Evolutionary conservation across 2,329 filamentous ascomycete species (phyloP).

Genomic region (Fusarium sp.): DNA sequence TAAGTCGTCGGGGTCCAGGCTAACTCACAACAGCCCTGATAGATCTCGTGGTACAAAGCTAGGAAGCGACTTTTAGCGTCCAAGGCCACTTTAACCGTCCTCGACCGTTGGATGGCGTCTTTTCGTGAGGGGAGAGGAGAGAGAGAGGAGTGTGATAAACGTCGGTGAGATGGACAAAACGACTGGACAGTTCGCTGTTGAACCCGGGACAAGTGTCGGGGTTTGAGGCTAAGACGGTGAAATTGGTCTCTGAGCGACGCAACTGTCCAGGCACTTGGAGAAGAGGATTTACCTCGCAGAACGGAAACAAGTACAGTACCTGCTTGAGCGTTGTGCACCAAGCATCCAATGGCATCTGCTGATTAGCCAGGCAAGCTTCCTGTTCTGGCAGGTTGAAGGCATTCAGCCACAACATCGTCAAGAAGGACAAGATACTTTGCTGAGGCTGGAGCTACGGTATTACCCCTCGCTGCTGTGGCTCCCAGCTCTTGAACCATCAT

Average conservation of each 20-base stretch:
- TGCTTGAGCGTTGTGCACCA: slow-evolving; percentile 22
- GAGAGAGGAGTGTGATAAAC: slow-evolving; percentile 13
- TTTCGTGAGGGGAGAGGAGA: neutral
- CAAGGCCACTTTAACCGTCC: slow-evolving; percentile 5
- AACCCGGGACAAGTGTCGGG: neutral
- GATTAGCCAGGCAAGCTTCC: slow-evolving; percentile 35
- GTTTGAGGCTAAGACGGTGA: neutral
- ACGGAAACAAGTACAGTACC: neutral
- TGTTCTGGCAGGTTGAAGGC: slow-evolving; percentile 39
- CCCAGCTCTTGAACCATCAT: slow-evolving; percentile 6
- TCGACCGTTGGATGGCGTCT: slow-evolving; percentile 7
- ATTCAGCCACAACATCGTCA: slow-evolving; percentile 32
- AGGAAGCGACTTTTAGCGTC: slow-evolving; percentile 14
- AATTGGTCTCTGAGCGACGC: neutral
- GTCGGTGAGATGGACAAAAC: slow-evolving; percentile 23
- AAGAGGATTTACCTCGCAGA: slow-evolving; percentile 12
- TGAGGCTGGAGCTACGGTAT: slow-evolving; percentile 19
- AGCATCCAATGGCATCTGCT: slow-evolving; percentile 38
- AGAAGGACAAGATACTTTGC: slow-evolving; percentile 1
- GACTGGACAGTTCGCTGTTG: neutral
- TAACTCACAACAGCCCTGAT: slow-evolving; percentile 4
- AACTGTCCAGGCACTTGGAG: neutral
- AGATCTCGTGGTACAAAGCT: slow-evolving; percentile 24
- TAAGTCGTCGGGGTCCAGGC: slow-evolving; percentile 2
- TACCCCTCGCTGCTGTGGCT: slow-evolving; percentile 21